Percentiles rank a stretch among this genome's conserved stretches.
These are phyloP conservation scores for Ophiostoma piceae DNA, from an alignment of 2,329 filamentous ascomycete genomes.

Conservation along the genomic window DNA sequence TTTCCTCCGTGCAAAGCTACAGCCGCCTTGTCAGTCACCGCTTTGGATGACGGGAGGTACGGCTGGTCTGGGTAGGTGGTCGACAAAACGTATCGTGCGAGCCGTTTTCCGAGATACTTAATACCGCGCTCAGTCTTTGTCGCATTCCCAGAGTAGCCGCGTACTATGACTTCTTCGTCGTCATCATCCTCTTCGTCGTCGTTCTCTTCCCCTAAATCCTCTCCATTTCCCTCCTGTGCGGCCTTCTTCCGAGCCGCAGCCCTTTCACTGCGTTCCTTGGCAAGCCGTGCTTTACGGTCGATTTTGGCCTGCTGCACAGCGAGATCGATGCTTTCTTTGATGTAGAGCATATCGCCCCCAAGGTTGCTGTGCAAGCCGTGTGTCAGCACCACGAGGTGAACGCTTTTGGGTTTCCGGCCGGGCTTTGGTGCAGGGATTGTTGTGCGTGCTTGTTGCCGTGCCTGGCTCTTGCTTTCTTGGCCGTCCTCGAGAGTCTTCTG, in stretches of 20 bases:
- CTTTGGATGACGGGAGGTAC: constrained; percentile 62
- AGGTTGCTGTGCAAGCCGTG: constrained; percentile 95
- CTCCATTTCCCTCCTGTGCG: not conserved
- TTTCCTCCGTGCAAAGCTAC: constrained; percentile 31
- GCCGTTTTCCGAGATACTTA: constrained; percentile 90
- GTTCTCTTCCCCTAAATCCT: constrained; percentile 28
- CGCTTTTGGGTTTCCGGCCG: constrained; percentile 59
- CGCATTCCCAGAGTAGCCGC: constrained; percentile 85
- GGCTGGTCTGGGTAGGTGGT: constrained; percentile 94
- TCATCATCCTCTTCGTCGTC: constrained; percentile 44
- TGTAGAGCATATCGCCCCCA: constrained; percentile 89
- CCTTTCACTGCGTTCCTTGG: constrained; percentile 36
- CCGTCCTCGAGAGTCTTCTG: constrained; percentile 17
- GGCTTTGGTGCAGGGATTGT: constrained; percentile 14
- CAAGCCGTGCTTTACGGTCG: constrained; percentile 59
- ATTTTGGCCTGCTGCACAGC: constrained; percentile 68
- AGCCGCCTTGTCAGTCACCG: constrained; percentile 41
- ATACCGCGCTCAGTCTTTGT: constrained; percentile 91
- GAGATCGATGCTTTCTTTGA: constrained; percentile 95
- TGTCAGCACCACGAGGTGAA: constrained; percentile 88
- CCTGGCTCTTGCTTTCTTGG: constrained; percentile 24
- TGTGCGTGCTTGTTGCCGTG: constrained; percentile 21
- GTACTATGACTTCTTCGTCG: constrained; percentile 79
- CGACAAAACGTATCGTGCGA: constrained; percentile 83
- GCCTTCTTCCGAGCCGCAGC: constrained; percentile 4